Evolutionary conservation across 2,329 filamentous ascomycete genomes (phyloP).

Genomic region (Exserohilum rostratum): DNA sequence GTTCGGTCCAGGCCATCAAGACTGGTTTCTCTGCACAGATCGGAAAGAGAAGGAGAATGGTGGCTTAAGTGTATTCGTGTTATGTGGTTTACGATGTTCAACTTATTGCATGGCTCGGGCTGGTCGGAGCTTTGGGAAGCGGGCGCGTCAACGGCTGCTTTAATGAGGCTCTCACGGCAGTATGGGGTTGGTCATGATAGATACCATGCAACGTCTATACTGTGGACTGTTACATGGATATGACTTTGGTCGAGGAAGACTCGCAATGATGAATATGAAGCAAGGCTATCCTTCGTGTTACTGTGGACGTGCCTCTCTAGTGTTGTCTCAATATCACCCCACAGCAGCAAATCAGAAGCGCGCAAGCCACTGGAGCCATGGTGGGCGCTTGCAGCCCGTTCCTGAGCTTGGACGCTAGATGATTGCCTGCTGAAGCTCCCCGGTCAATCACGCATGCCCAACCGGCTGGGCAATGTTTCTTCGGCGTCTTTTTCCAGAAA

Average conservation of each 20-base stretch:
- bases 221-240: conserved; percentile 1
- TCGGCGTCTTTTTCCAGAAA: neutral
- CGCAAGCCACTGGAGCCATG: neutral
- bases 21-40: conserved; percentile 99
- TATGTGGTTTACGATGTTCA: conserved; percentile 30
- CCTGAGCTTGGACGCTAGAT: too few relatives aligned
- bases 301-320: neutral
- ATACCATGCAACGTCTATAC: neutral
- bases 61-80: conserved; percentile 64
- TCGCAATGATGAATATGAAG: neutral
- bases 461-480: neutral
- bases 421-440: too few relatives aligned
- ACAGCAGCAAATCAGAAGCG: conserved; percentile 17
- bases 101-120: conserved; percentile 30
- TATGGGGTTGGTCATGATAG: conserved; percentile 12
- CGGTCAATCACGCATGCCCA: neutral
- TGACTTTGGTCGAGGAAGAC: neutral
- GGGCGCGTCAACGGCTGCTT: conserved; percentile 26
- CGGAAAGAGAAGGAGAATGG: conserved; percentile 96
- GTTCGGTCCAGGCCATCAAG: conserved; percentile 97
- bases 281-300: neutral
- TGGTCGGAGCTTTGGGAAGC: conserved; percentile 20
- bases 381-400: conserved; percentile 25
- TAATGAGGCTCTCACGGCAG: conserved; percentile 3
- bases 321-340: neutral